Evolutionary conservation across 2,329 filamentous ascomycete genomes (phyloP).

Genomic region (Conoideocrella luteorostrata): DNA sequence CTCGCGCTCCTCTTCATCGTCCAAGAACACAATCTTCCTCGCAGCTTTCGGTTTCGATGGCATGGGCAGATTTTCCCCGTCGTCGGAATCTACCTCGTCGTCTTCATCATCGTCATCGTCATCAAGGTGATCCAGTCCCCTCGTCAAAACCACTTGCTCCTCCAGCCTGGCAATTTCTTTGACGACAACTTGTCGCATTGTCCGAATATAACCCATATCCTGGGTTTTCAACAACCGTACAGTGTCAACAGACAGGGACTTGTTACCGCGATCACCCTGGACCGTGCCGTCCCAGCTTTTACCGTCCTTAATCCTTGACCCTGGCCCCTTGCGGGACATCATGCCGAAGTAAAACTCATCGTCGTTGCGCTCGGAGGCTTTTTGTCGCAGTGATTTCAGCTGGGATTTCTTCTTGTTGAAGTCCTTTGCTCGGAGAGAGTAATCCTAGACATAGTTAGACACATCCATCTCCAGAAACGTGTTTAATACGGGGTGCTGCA

Average conservation of each 20-base stretch:
- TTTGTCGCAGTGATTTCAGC: conserved; percentile 52
- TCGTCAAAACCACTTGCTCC: conserved; percentile 43
- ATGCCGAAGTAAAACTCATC: conserved; percentile 71
- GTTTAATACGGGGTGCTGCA: conserved; percentile 10
- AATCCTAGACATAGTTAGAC: conserved; percentile 40
- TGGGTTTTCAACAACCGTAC: conserved; percentile 63
- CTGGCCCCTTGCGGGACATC: conserved; percentile 54
- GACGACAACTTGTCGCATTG: conserved; percentile 51
- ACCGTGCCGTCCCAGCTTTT: conserved; percentile 50
- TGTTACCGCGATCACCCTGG: conserved; percentile 51
- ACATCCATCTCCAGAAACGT: too few species aligned
- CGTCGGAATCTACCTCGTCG: conserved; percentile 25
- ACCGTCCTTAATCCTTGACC: conserved; percentile 40
- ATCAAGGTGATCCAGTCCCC: conserved; percentile 29
- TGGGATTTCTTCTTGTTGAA: conserved; percentile 59
- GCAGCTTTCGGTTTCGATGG: conserved; percentile 22
- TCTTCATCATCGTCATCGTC: conserved; percentile 27
- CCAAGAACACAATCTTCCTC: conserved; percentile 48
- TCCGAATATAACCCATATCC: conserved; percentile 59
- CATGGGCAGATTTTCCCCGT: conserved; percentile 25
- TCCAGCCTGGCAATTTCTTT: conserved; percentile 53
- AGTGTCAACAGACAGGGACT: conserved; percentile 47
- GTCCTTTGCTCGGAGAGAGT: conserved; percentile 58
- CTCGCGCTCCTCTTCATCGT: conserved; percentile 31
- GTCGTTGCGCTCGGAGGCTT: conserved; percentile 60